phyloP scores from a whole-genome alignment of 331 rosid genomes.

The Rhamnella rubrinervis region DNA sequence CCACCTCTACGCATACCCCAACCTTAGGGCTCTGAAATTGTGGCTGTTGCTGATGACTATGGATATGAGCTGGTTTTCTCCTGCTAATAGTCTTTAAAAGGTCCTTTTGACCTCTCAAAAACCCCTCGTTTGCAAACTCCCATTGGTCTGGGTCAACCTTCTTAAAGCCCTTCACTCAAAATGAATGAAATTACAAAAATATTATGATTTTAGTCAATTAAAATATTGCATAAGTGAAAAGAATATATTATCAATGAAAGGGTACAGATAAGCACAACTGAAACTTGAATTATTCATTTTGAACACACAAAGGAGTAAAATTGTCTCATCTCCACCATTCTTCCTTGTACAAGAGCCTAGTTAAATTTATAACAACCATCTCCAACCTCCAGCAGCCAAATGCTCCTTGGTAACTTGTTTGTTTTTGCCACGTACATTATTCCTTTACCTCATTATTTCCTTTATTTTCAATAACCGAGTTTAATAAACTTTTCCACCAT shows the following conservation, averaged over 20 bases:
- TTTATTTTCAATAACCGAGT: neutral
- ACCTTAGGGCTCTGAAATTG: constrained; percentile 34
- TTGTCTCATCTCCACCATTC: neutral
- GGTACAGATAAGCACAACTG: neutral
- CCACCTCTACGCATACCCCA: constrained; percentile 43
- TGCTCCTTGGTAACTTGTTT: neutral
- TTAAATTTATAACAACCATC: neutral
- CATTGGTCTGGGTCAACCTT: constrained; percentile 75
- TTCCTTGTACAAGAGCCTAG: neutral
- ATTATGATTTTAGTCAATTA: neutral
- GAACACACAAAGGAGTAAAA: neutral
- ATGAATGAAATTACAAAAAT: constrained; percentile 10
- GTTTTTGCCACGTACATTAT: neutral
- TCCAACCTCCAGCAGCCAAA: constrained; percentile 9
- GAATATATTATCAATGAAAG: neutral
- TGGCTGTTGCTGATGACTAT: constrained; percentile 40
- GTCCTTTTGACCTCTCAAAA: constrained; percentile 63
- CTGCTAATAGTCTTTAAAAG: constrained; percentile 60
- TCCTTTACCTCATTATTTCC: neutral
- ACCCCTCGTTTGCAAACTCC: constrained; percentile 79
- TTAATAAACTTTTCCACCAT: neutral
- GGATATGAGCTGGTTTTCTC: constrained; percentile 53
- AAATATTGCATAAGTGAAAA: neutral
- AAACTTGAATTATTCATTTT: neutral
- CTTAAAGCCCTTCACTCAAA: constrained; percentile 57